Conservation (phyloP, 2,329 filamentous ascomycete species). For the Camillea tinctor region DNA sequence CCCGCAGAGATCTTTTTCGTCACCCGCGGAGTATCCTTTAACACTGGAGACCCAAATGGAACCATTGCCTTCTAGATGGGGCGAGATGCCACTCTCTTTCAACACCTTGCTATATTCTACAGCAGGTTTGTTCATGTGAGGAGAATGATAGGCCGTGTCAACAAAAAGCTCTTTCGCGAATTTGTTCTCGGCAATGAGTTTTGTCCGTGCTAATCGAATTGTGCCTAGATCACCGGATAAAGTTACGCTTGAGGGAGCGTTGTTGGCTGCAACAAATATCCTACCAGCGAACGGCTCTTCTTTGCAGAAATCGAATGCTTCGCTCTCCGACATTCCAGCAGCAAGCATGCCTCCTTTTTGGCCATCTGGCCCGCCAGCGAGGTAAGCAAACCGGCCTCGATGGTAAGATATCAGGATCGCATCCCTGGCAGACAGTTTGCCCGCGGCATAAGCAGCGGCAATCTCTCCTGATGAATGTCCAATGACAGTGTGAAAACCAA, state of each 20-base stretch:
- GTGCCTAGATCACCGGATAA: slow-evolving; percentile 29
- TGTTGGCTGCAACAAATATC: slow-evolving; percentile 29
- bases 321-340: slow-evolving; percentile 23
- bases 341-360: slow-evolving; percentile 32
- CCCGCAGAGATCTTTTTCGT: slow-evolving; percentile 18
- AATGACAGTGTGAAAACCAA: slow-evolving; percentile 32
- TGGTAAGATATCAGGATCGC: slow-evolving; percentile 33
- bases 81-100: slow-evolving; percentile 27
- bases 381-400: slow-evolving; percentile 26
- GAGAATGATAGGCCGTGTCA: slow-evolving; percentile 50
- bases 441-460: slow-evolving; percentile 33
- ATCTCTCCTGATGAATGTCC: slow-evolving; percentile 34
- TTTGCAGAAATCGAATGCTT: slow-evolving; percentile 25
- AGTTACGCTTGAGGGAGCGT: slow-evolving; percentile 28
- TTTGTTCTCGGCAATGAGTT: slow-evolving; percentile 20
- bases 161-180: slow-evolving; percentile 39
- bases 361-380: slow-evolving; percentile 21
- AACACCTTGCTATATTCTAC: slow-evolving; percentile 35
- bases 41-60: slow-evolving; percentile 43
- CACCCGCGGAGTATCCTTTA: slow-evolving; percentile 21
- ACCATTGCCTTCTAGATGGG: slow-evolving; percentile 21
- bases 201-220: slow-evolving; percentile 19
- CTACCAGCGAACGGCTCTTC: slow-evolving; percentile 19
- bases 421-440: slow-evolving; percentile 26
- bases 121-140: slow-evolving; percentile 42